Evolutionary conservation across 1,284 basidiomycete genomes (phyloP), one percentile per base, ranked within the genome.

Genomic region (Peniophora sp.): DNA sequence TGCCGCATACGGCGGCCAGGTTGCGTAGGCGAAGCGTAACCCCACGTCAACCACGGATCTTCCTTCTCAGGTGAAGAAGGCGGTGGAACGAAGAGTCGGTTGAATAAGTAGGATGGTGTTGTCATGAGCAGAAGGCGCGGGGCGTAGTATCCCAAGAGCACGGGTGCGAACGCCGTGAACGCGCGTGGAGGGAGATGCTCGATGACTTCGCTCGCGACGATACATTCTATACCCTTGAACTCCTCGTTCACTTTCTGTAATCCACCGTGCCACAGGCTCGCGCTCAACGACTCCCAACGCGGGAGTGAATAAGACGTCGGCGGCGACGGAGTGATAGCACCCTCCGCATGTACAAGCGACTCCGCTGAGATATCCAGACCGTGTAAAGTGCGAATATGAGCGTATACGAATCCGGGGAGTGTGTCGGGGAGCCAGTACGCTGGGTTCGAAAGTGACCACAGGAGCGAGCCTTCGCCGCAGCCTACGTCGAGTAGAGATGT

Each of bases 41-140:
- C 91, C 14, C 69, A 65, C 27, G 27, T 32, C 27, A 32, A 32
- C 27, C 27, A 32, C 12, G 27, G 27, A 12, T 32, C 27, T 32
- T 32, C 27, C 12, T 12, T 5, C 27, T 12, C 27, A 2, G 77
- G 74, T 2, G 72, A 68, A 10, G 63, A 60, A 8, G 57, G 67
- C 22, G 85, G 86, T 11, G 80, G 65, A 1, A 82, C 80, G 70
- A 96, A 97, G 43, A 91, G 86, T 17, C 78, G 76, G 60, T 97
- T 97, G 75, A 92, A 98, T 24, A 78, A 82, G 66, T 89, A 93
- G 14, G 89, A 92, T 0, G 94, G 94, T 0, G 95, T 97, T 0
- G 93, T 96, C 57, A 97, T 66, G 36, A 98, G 75, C 39, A 96
- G 71, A 47, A 89, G 61, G 35, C 78, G 75, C 1, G 95, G 94